Conservation (phyloP, 1,284 basidiomycete species). For the Melampsora allii-populina region DNA sequence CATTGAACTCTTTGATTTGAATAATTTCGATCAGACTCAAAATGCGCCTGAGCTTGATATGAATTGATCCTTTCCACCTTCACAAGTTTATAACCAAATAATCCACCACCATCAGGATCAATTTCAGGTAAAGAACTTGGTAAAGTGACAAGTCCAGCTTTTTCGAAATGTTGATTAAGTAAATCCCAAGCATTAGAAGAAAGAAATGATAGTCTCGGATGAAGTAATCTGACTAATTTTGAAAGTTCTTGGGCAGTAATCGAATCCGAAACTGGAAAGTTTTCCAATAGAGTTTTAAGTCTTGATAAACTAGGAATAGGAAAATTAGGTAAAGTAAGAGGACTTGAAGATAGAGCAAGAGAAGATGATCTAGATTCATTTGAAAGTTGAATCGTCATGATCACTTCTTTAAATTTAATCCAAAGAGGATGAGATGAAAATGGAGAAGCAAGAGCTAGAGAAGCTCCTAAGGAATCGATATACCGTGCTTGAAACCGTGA, state of each 20-base stretch:
- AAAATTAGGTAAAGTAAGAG: too few relatives aligned
- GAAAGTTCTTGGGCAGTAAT: not conserved
- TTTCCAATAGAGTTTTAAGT: not conserved
- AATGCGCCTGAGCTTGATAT: not conserved
- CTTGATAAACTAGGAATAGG: not conserved
- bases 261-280: not conserved
- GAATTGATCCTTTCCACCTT: not conserved
- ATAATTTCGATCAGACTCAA: not conserved
- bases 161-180: not conserved
- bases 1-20: not conserved
- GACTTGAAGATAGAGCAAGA: not conserved
- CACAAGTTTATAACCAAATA: not conserved
- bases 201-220: not conserved
- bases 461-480: constrained; percentile 45
- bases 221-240: not conserved
- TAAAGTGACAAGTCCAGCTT: not conserved
- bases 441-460: constrained; percentile 42
- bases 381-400: constrained; percentile 39
- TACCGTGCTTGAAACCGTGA: constrained; percentile 53
- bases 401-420: constrained; percentile 26
- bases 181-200: not conserved
- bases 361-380: constrained; percentile 43
- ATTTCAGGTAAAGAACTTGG: not conserved
- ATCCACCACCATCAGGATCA: not conserved
- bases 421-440: constrained; percentile 3